Evolutionary conservation across 352 stramenopile species (phyloP), one percentile per base, ranked within the genome.

Genomic region (Globisporangium yorkense): DNA sequence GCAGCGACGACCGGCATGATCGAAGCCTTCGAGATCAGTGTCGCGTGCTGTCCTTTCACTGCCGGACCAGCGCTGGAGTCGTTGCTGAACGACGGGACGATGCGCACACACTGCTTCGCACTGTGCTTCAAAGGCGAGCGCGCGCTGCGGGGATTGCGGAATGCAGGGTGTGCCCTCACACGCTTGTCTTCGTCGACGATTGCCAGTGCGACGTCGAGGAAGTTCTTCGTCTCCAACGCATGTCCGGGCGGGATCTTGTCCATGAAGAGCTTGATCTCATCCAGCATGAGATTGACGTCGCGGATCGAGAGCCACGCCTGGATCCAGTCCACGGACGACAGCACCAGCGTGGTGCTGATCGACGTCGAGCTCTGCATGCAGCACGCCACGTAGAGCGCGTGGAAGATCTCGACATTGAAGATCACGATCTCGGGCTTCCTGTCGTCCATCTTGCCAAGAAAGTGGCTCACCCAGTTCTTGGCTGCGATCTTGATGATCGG

Each of bases 401-500:
- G 61, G 54, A 70, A 70, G 37, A 72, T 39, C 58, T 72, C 66
- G 7, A 67, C 27, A 44, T 63, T 70, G 45, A 70, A 60, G 46
- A 70, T 61, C 24, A 67, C 52, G 27, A 63, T 57, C 47, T 72
- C 61, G 2, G 65, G 61, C 8, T 63, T 63, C 44, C 58, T 56
- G 24, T 67, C 66, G 9, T 70, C 56, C 16, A 62, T 48, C 16
- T 67, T 41, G 4, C 43, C 37, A 9, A 76, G 44, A 1, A 59
- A 57, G 5, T 54, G 29, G 20, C 47, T 45, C 18, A 74, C 71
- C 60, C 56, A 65, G 53, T 84, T 82, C 51, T 79, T 84, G 15
- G 56, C 44, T 5, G 53, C 49, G 10, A 81, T 63, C 49, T 84
- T 80, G 45, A 86, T 65, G 1, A 78, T 8, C 0, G 76, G 71